phyloP scores from a whole-genome alignment of 108 stramenopile species.

The Nannochloropsis oceanica region DNA sequence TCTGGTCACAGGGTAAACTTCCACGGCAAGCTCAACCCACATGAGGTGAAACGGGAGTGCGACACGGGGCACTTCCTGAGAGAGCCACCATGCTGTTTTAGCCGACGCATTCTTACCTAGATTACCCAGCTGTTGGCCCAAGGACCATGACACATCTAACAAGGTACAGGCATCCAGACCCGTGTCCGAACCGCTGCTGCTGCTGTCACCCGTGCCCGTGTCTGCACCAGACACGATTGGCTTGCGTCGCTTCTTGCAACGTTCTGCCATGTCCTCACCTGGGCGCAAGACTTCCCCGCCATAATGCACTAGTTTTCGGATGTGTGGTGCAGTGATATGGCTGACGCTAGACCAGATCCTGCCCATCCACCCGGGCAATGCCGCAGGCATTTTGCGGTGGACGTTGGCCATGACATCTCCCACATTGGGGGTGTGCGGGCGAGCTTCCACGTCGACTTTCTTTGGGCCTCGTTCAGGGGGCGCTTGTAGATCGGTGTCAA shows the following conservation, averaged over 20 bases:
- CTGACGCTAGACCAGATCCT: neutral
- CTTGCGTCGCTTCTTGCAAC: neutral
- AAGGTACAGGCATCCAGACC: neutral
- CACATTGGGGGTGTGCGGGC: neutral
- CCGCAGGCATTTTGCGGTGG: neutral
- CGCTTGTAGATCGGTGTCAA: neutral
- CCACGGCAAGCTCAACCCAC: neutral
- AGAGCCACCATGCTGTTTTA: neutral
- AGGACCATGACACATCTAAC: neutral
- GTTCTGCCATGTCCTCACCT: neutral
- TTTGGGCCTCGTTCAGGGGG: neutral
- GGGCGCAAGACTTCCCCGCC: neutral
- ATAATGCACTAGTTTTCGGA: neutral
- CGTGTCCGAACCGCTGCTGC: neutral
- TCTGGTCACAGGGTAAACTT: neutral
- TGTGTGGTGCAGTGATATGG: neutral
- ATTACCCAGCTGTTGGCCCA: neutral
- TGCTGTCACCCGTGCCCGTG: neutral
- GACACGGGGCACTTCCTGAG: neutral
- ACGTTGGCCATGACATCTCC: neutral
- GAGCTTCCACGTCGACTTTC: neutral
- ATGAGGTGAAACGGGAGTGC: neutral
- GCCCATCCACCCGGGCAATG: neutral
- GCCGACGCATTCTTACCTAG: neutral
- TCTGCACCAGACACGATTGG: too few species aligned